Percentiles rank a stretch among this genome's conserved stretches.
phyloP scores from a whole-genome alignment of 2,329 filamentous ascomycete species.

The Aureobasidium uvarum region DNA sequence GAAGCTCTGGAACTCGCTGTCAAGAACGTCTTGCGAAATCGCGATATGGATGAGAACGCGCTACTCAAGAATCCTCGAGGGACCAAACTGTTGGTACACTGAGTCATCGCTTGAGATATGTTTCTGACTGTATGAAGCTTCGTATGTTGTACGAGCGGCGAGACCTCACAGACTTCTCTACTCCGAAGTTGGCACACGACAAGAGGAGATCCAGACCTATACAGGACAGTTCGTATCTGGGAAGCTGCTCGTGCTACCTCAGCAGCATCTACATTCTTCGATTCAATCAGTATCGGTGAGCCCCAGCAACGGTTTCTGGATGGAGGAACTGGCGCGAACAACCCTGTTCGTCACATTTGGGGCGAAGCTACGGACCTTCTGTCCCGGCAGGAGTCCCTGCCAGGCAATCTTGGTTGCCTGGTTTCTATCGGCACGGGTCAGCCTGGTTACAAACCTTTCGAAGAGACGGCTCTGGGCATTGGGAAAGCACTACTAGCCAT shows the following conservation, averaged over 20 bases:
- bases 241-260: slow-evolving; percentile 36
- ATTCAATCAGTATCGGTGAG: slow-evolving; percentile 41
- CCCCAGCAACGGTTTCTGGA: slow-evolving; percentile 43
- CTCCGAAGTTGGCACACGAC: background rate
- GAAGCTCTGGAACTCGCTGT: slow-evolving; percentile 18
- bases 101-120: too few relatives aligned
- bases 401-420: slow-evolving; percentile 10
- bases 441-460: background rate
- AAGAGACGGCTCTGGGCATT: background rate
- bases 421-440: slow-evolving; percentile 24
- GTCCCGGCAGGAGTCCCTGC: background rate
- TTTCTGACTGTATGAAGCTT: too few relatives aligned
- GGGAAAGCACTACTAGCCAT: background rate
- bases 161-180: background rate
- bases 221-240: slow-evolving; percentile 33
- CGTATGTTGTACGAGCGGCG: slow-evolving; percentile 21
- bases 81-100: slow-evolving; percentile 1
- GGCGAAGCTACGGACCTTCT: slow-evolving; percentile 32
- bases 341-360: slow-evolving; percentile 47
- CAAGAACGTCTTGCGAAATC: slow-evolving; percentile 29
- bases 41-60: background rate
- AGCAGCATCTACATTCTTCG: slow-evolving; percentile 37
- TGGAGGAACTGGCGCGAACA: slow-evolving; percentile 47
- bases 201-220: background rate
- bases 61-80: background rate